Evolutionary conservation across 2,329 filamentous ascomycete genomes (phyloP).

Genomic region (Sclerotinia borealis): DNA sequence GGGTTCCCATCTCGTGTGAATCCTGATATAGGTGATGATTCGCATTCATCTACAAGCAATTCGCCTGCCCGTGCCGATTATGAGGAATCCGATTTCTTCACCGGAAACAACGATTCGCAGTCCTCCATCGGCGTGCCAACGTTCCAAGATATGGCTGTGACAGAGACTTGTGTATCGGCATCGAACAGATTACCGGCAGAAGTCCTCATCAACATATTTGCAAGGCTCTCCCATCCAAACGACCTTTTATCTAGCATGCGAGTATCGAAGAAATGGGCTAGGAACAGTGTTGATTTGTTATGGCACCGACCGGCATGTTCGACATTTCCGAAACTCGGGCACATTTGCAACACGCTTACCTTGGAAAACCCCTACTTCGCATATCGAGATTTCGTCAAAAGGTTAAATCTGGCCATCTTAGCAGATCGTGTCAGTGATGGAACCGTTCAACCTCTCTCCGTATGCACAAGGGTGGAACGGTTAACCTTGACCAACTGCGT

Average conservation of each 20-base stretch:
- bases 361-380: slow-evolving; percentile 73
- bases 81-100: slow-evolving; percentile 91
- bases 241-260: slow-evolving; percentile 87
- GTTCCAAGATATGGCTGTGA: slow-evolving; percentile 66
- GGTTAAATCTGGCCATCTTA: slow-evolving; percentile 81
- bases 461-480: slow-evolving; percentile 87
- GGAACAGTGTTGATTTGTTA: slow-evolving; percentile 84
- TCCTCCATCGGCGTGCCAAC: slow-evolving; percentile 82
- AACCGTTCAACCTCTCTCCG: slow-evolving; percentile 71
- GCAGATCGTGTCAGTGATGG: slow-evolving; percentile 76
- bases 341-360: slow-evolving; percentile 73
- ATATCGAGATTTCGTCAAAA: slow-evolving; percentile 85
- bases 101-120: slow-evolving; percentile 82
- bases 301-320: slow-evolving; percentile 94
- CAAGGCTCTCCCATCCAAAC: slow-evolving; percentile 66
- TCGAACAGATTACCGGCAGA: slow-evolving; percentile 85
- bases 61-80: slow-evolving; percentile 73
- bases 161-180: slow-evolving; percentile 65
- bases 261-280: slow-evolving; percentile 89
- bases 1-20: slow-evolving; percentile 24
- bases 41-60: slow-evolving; percentile 52
- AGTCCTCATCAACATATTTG: slow-evolving; percentile 88
- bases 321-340: slow-evolving; percentile 74
- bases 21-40: slow-evolving; percentile 30
- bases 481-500: slow-evolving; percentile 88